Percentiles rank a stretch among this genome's conserved stretches.
Conservation (phyloP, 176 grass and related monocot genomes). For the Leersia perrieri region DNA sequence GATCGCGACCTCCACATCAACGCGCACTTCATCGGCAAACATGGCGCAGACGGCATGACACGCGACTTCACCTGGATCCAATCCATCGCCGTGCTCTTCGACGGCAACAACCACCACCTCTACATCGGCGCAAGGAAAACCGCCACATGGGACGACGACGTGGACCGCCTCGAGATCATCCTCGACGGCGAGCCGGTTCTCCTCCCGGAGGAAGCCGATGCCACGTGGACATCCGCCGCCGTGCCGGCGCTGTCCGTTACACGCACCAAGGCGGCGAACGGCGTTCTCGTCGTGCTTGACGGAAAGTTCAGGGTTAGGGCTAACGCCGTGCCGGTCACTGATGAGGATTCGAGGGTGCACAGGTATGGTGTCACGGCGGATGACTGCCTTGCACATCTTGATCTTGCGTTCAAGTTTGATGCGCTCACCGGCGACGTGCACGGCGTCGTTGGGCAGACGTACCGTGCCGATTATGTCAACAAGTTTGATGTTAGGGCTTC, state of each 20-base stretch:
- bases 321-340: conserved; percentile 47
- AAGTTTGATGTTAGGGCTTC: background rate
- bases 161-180: conserved; percentile 43
- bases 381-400: conserved; percentile 56
- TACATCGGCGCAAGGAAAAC: conserved; percentile 48
- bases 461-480: conserved; percentile 33
- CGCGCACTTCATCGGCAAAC: conserved; percentile 59
- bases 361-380: conserved; percentile 32
- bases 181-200: conserved; percentile 22
- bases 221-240: conserved; percentile 12
- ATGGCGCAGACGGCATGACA: conserved; percentile 20
- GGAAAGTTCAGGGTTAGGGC: conserved; percentile 46
- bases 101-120: conserved; percentile 37
- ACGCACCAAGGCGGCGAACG: conserved; percentile 45
- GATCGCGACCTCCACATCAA: conserved; percentile 61
- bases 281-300: conserved; percentile 26
- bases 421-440: conserved; percentile 46
- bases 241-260: conserved; percentile 25
- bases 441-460: conserved; percentile 58
- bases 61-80: conserved; percentile 65
- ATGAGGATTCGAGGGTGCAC: conserved; percentile 53
- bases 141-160: conserved; percentile 33
- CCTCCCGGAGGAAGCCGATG: background rate
- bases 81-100: conserved; percentile 52
- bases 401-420: conserved; percentile 59